These are phyloP conservation scores for Dendrobium catenatum DNA, from an alignment of 106 monocot species.

Conservation along the genomic window DNA sequence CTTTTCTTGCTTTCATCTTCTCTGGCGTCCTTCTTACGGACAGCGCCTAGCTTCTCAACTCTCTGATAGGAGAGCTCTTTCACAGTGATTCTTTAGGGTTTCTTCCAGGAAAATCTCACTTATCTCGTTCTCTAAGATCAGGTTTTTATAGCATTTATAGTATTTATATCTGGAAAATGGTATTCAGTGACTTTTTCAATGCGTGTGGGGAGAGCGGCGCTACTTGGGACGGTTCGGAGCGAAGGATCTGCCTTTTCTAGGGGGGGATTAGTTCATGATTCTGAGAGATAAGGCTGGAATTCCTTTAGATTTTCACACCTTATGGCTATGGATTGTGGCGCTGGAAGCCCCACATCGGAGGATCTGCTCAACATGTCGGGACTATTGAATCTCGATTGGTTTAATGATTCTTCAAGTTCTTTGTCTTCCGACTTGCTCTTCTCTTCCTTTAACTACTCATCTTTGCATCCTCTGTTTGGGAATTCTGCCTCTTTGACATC, in stretches of 20 bases:
- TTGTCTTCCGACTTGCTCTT: constrained; percentile 25
- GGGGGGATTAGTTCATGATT: neutral
- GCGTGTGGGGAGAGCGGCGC: too few species aligned
- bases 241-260: neutral
- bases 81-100: neutral
- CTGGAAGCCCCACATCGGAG: constrained; percentile 7
- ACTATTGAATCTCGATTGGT: constrained; percentile 48
- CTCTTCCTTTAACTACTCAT: constrained; percentile 6
- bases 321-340: constrained; percentile 18
- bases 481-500: constrained; percentile 13
- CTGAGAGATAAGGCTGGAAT: neutral
- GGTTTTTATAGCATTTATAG: neutral
- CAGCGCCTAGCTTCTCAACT: neutral
- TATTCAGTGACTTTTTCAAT: neutral
- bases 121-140: too few species aligned
- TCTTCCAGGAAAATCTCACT: neutral
- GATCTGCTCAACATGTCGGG: constrained; percentile 39
- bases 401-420: constrained; percentile 37
- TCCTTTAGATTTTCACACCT: neutral
- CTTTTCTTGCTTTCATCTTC: too few species aligned
- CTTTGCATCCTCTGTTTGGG: constrained; percentile 9
- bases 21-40: too few species aligned
- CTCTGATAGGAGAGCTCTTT: neutral
- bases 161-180: neutral
- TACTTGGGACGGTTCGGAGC: too few species aligned